Evolutionary conservation across 805 yeast genomes (phyloP).

Genomic region (Millerozyma miso): DNA sequence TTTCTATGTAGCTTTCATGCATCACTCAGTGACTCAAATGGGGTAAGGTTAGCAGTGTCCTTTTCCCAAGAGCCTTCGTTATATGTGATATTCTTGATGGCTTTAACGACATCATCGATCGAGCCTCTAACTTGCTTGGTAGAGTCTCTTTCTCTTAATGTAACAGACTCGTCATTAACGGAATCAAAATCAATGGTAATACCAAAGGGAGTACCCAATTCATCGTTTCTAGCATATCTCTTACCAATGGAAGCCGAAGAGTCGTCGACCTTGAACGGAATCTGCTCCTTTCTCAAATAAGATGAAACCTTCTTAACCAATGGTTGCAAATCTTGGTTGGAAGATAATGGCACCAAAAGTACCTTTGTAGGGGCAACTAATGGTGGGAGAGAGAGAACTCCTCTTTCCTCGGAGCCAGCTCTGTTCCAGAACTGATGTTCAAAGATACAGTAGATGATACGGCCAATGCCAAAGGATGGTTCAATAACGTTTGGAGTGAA

Average conservation of each 20-base stretch:
- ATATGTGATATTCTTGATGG: conserved; percentile 73
- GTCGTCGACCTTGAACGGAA: conserved; percentile 95
- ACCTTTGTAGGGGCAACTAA: conserved; percentile 97
- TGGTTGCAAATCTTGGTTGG: conserved; percentile 75
- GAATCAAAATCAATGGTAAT: conserved; percentile 95
- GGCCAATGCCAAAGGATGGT: conserved; percentile 99
- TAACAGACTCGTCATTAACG: conserved; percentile 79
- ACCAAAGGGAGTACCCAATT: conserved; percentile 98
- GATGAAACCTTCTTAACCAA: conserved; percentile 65
- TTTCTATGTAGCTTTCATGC: too few relatives aligned
- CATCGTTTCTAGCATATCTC: conserved; percentile 97
- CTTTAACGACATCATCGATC: conserved; percentile 60
- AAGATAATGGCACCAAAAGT: conserved; percentile 87
- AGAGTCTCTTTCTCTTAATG: conserved; percentile 95
- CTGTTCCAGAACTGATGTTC: conserved; percentile 96
- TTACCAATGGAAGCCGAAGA: conserved; percentile 97
- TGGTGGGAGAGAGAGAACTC: conserved; percentile 88
- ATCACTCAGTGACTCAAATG: conserved; percentile 67
- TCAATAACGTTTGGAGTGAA: conserved; percentile 96
- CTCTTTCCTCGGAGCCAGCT: conserved; percentile 82
- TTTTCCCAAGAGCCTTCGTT: conserved; percentile 77
- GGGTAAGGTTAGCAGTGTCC: conserved; percentile 69
- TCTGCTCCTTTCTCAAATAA: conserved; percentile 70
- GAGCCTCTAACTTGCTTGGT: conserved; percentile 96
- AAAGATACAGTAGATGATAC: conserved; percentile 86